phyloP scores from a whole-genome alignment of 176 grass and related monocot species.

The Dendrocalamus sinicus region DNA sequence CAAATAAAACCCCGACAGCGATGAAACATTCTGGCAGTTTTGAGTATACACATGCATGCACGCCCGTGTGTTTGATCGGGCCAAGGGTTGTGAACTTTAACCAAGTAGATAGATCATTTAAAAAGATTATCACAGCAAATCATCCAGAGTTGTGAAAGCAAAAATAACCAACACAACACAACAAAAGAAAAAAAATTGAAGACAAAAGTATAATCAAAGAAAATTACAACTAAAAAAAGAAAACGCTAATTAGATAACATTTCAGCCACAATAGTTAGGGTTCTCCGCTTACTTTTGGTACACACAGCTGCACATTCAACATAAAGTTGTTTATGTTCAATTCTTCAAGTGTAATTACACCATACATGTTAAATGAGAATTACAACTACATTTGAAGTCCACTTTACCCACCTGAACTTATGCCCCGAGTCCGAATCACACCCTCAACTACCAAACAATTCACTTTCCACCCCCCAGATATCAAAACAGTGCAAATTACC shows the following conservation, averaged over 20 bases:
- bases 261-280: too few relatives aligned
- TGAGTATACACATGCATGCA: background rate
- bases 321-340: background rate
- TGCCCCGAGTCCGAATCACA: too few relatives aligned
- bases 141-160: background rate
- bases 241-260: background rate
- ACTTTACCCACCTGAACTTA: too few relatives aligned
- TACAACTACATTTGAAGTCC: background rate
- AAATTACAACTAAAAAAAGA: background rate
- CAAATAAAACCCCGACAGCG: background rate
- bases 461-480: too few relatives aligned
- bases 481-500: too few relatives aligned
- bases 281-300: background rate
- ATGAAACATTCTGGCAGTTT: background rate
- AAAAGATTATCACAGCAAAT: background rate
- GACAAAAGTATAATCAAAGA: background rate
- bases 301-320: background rate
- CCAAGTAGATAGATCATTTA: background rate
- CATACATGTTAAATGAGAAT: background rate
- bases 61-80: background rate
- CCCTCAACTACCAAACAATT: too few relatives aligned
- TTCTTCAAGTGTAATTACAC: background rate
- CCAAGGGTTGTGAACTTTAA: background rate
- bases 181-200: background rate
- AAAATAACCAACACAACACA: conserved; percentile 10